These are phyloP conservation scores for Lodderomyces orthopsilosis DNA, from an alignment of 1,139 yeast species.

Conservation along the genomic window DNA sequence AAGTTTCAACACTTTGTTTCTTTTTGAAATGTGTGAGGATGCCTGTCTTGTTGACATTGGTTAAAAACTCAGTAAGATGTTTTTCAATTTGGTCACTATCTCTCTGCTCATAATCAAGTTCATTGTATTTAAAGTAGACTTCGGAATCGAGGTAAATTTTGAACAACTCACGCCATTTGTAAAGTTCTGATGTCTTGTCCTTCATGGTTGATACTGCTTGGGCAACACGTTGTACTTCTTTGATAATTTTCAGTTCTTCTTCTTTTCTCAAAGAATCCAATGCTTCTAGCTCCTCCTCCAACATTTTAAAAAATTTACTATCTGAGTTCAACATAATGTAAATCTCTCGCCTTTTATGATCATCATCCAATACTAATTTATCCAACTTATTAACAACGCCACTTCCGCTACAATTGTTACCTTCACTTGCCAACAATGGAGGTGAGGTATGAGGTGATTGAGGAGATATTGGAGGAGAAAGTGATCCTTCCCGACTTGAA, in stretches of 20 bases:
- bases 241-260: conserved; percentile 46
- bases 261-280: conserved; percentile 44
- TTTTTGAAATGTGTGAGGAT: conserved; percentile 46
- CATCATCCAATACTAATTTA: conserved; percentile 7
- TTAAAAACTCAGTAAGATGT: conserved; percentile 41
- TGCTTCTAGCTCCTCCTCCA: conserved; percentile 53
- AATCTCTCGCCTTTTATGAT: conserved; percentile 24
- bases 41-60: conserved; percentile 40
- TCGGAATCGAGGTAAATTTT: conserved; percentile 64
- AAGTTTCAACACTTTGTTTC: conserved; percentile 47
- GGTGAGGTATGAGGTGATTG: neutral
- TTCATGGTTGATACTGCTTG: conserved; percentile 15
- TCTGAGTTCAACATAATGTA: conserved; percentile 42
- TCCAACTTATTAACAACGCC: conserved; percentile 7
- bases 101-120: conserved; percentile 41
- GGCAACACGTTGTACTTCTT: conserved; percentile 45
- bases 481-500: conserved; percentile 14
- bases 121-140: conserved; percentile 59
- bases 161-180: conserved; percentile 71
- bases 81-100: conserved; percentile 36
- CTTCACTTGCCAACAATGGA: neutral
- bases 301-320: conserved; percentile 54
- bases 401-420: neutral
- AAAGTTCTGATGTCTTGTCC: conserved; percentile 52
- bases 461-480: conserved; percentile 13